phyloP scores from a whole-genome alignment of 2,329 filamentous ascomycete species.

The Sarocladiaceae sp. region DNA sequence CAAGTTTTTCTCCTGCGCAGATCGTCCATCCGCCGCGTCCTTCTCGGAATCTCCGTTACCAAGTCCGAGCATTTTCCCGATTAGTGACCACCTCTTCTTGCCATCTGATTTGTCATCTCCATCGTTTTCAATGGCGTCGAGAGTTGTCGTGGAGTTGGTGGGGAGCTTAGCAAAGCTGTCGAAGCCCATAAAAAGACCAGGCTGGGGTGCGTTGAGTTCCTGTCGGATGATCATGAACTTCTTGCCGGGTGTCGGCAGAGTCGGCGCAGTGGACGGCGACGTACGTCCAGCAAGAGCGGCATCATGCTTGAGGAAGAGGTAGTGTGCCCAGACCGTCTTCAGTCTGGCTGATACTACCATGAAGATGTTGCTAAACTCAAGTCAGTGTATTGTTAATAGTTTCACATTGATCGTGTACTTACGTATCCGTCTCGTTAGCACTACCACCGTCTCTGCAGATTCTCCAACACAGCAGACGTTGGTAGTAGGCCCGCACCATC shows the following conservation, averaged over 20 bases:
- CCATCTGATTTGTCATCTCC: slow-evolving; percentile 28
- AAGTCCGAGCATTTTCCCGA: slow-evolving; percentile 57
- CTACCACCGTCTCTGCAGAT: slow-evolving; percentile 72
- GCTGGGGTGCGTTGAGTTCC: slow-evolving; percentile 51
- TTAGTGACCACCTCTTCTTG: slow-evolving; percentile 60
- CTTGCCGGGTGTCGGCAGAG: slow-evolving; percentile 78
- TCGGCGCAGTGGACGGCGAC: slow-evolving; percentile 73
- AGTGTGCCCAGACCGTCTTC: slow-evolving; percentile 72
- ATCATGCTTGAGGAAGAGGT: slow-evolving; percentile 67
- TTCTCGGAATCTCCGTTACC: slow-evolving; percentile 17
- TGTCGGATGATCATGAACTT: slow-evolving; percentile 85
- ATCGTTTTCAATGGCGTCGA: neutral
- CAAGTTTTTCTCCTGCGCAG: slow-evolving; percentile 39
- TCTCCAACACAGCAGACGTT: slow-evolving; percentile 86
- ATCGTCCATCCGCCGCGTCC: slow-evolving; percentile 15
- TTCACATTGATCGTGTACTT: slow-evolving; percentile 31
- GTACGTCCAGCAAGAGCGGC: slow-evolving; percentile 53
- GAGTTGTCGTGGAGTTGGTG: neutral
- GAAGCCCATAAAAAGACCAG: slow-evolving; percentile 45
- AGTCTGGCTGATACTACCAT: slow-evolving; percentile 63
- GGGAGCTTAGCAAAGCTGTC: slow-evolving; percentile 36
- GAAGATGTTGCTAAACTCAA: slow-evolving; percentile 58
- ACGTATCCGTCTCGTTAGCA: slow-evolving; percentile 62
- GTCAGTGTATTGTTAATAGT: slow-evolving; percentile 17
- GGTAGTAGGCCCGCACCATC: slow-evolving; percentile 91